phyloP scores from a whole-genome alignment of 257 asterid genomes.

The Penstemon barbatus region DNA sequence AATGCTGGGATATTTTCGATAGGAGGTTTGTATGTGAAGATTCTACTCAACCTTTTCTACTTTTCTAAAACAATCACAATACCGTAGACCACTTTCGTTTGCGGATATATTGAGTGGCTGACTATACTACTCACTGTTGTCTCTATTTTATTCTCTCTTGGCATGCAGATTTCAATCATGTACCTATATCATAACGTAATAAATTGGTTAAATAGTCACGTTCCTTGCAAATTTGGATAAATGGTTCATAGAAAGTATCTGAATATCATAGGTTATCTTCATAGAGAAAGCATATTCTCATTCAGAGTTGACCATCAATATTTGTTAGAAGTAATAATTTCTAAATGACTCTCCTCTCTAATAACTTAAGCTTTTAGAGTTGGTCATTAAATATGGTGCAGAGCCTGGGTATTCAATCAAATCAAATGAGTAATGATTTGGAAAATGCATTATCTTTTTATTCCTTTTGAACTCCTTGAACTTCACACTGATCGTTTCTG shows the following conservation, averaged over 20 bases:
- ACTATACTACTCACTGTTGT: background rate
- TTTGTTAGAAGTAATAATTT: too few relatives aligned
- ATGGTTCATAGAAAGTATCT: too few relatives aligned
- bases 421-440: background rate
- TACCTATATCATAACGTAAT: background rate
- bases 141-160: conserved; percentile 2
- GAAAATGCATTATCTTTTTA: background rate
- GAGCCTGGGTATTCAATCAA: too few relatives aligned
- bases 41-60: conserved; percentile 15
- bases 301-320: too few relatives aligned
- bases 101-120: background rate
- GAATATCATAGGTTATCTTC: too few relatives aligned
- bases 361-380: background rate
- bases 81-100: background rate
- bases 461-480: background rate
- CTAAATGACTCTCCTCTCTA: too few relatives aligned
- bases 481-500: background rate
- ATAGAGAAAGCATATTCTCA: too few relatives aligned
- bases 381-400: too few relatives aligned
- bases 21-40: conserved; percentile 53
- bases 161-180: background rate
- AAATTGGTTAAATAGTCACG: too few relatives aligned
- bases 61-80: background rate
- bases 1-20: conserved; percentile 94
- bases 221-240: too few relatives aligned